These are phyloP conservation scores for Neonectria hederae DNA, from an alignment of 2,329 filamentous ascomycete species.

Conservation along the genomic window DNA sequence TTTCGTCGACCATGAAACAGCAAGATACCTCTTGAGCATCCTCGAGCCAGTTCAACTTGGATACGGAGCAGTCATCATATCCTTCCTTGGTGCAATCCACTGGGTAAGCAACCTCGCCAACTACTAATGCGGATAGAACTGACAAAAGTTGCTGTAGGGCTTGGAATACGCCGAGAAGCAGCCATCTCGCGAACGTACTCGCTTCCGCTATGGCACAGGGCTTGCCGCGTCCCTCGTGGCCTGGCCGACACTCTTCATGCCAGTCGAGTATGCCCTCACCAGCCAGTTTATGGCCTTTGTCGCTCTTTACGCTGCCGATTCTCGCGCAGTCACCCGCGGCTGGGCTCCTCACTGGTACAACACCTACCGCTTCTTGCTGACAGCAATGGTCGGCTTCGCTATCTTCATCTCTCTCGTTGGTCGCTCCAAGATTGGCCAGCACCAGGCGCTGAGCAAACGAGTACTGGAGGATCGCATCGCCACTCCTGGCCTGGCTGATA, in stretches of 20 bases:
- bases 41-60: slow-evolving; percentile 90
- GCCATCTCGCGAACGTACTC: slow-evolving; percentile 69
- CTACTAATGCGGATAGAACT: not conserved
- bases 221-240: slow-evolving; percentile 81
- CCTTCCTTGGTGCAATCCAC: slow-evolving; percentile 92
- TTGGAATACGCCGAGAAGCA: slow-evolving; percentile 81
- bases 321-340: slow-evolving; percentile 74
- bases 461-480: slow-evolving; percentile 53
- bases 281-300: slow-evolving; percentile 87
- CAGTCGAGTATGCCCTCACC: slow-evolving; percentile 85
- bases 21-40: slow-evolving; percentile 75
- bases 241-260: slow-evolving; percentile 89
- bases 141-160: slow-evolving; percentile 55
- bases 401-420: slow-evolving; percentile 85
- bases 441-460: slow-evolving; percentile 42
- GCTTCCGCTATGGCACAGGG: slow-evolving; percentile 84
- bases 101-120: slow-evolving; percentile 63
- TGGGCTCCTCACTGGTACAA: slow-evolving; percentile 89
- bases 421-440: slow-evolving; percentile 74
- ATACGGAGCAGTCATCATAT: slow-evolving; percentile 91
- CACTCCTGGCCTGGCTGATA: slow-evolving; percentile 46
- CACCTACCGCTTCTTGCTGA: slow-evolving; percentile 91
- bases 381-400: slow-evolving; percentile 84
- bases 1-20: slow-evolving; percentile 74
- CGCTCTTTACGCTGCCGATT: slow-evolving; percentile 85